phyloP scores from a whole-genome alignment of 164 flowering plant genomes.

The Warburgia ugandensis region DNA sequence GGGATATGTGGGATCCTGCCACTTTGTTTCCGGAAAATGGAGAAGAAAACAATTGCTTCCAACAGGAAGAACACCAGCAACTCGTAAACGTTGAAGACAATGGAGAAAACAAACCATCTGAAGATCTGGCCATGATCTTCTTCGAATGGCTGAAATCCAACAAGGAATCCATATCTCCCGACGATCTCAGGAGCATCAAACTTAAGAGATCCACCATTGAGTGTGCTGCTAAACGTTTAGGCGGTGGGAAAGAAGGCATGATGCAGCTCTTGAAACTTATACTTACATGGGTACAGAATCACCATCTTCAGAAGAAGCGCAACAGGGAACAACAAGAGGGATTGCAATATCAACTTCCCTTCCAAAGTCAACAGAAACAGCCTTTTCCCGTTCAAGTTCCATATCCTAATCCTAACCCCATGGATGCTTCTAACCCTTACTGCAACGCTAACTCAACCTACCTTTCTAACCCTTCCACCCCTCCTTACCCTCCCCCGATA shows the following conservation, averaged over 20 bases:
- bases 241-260: conserved; percentile 77
- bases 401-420: conserved; percentile 16
- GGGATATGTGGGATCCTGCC: too few species aligned
- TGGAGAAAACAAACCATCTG: conserved; percentile 14
- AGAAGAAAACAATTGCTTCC: neutral
- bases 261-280: conserved; percentile 75
- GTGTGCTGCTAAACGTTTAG: conserved; percentile 62
- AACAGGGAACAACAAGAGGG: conserved; percentile 19
- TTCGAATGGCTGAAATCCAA: conserved; percentile 89
- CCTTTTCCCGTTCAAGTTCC: neutral
- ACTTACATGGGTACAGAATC: conserved; percentile 83
- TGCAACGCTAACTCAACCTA: conserved; percentile 6
- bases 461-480: conserved; percentile 9
- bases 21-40: too few species aligned
- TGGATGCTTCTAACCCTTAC: conserved; percentile 18
- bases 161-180: conserved; percentile 78
- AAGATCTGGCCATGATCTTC: conserved; percentile 72
- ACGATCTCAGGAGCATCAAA: conserved; percentile 82
- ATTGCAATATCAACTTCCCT: neutral
- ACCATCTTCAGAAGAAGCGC: conserved; percentile 61
- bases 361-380: conserved; percentile 8
- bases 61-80: neutral
- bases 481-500: conserved; percentile 14
- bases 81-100: neutral
- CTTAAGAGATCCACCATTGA: conserved; percentile 80